Evolutionary conservation across 306 rosid genomes (phyloP).

Genomic region (Vigna mungo): DNA sequence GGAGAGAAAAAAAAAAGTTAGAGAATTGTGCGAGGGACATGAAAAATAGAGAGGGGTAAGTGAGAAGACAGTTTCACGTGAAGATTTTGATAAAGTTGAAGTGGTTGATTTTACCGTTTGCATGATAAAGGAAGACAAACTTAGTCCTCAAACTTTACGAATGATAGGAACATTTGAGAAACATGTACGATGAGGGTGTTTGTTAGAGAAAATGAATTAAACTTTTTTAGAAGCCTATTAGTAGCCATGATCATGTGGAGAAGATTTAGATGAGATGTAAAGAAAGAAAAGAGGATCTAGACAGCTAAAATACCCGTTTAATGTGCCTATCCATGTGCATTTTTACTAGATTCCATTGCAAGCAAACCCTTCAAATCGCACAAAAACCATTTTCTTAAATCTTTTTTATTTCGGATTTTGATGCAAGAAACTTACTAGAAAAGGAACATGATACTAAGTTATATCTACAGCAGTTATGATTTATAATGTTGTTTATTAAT

Average conservation of each 20-base stretch:
- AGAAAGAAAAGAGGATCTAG: constrained; percentile 39
- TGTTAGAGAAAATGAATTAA: constrained; percentile 28
- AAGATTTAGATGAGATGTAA: constrained; percentile 39
- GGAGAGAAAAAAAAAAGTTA: too few relatives aligned
- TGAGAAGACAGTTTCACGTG: constrained; percentile 44
- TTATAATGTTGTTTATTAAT: constrained; percentile 21
- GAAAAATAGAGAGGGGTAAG: background rate
- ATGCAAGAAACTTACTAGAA: constrained; percentile 42
- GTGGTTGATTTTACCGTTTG: constrained; percentile 37
- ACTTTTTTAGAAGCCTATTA: constrained; percentile 18
- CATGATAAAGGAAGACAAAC: constrained; percentile 42
- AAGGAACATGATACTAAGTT: constrained; percentile 36
- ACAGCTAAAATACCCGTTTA: constrained; percentile 33
- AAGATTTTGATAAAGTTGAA: constrained; percentile 41
- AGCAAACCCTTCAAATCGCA: constrained; percentile 46
- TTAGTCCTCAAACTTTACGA: constrained; percentile 43
- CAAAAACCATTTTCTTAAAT: background rate
- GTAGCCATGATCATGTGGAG: constrained; percentile 42
- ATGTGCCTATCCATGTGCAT: constrained; percentile 54
- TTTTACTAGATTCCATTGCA: constrained; percentile 36
- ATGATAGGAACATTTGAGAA: constrained; percentile 45
- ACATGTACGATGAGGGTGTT: constrained; percentile 27
- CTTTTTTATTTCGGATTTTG: constrained; percentile 4
- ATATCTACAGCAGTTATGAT: background rate
- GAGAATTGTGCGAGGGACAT: background rate